Percentiles rank a stretch among this genome's conserved stretches.
Evolutionary conservation across 2,329 filamentous ascomycete species (phyloP).

Genomic region (Fusarium keratoplasticum): DNA sequence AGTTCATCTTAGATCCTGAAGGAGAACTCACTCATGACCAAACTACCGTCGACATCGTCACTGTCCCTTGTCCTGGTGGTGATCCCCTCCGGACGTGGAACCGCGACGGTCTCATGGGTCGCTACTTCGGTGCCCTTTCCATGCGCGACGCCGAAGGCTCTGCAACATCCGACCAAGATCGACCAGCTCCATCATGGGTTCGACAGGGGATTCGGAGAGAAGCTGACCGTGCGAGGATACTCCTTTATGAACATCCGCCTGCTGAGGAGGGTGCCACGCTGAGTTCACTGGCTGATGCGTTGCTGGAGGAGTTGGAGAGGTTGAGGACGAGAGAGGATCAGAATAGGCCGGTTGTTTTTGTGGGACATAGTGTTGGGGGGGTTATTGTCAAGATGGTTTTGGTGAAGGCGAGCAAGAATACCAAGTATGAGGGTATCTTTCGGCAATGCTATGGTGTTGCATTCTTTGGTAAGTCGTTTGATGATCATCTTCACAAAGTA

Average conservation of each 20-base stretch:
- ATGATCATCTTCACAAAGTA: no score
- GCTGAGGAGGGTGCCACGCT: constrained; percentile 54
- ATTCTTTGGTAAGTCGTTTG: constrained; percentile 63
- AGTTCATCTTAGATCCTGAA: constrained; percentile 51
- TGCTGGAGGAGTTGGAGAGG: constrained; percentile 57
- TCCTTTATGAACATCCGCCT: constrained; percentile 64
- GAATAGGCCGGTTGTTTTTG: constrained; percentile 67
- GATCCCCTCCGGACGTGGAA: constrained; percentile 66
- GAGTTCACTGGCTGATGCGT: constrained; percentile 57
- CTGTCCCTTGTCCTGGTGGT: constrained; percentile 65
- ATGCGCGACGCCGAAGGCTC: constrained; percentile 52
- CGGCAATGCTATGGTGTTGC: constrained; percentile 70
- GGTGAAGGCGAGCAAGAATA: constrained; percentile 56
- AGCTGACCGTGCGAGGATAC: constrained; percentile 60
- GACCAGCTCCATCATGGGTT: constrained; percentile 60
- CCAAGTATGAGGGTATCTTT: constrained; percentile 57
- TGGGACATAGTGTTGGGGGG: constrained; percentile 71
- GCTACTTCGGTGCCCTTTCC: constrained; percentile 58
- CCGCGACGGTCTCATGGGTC: constrained; percentile 60
- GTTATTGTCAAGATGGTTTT: constrained; percentile 69
- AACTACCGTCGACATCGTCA: constrained; percentile 65
- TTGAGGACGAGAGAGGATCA: constrained; percentile 50
- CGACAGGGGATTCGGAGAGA: constrained; percentile 63
- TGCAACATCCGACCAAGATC: constrained; percentile 21
- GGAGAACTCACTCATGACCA: constrained; percentile 59